Evolutionary conservation across 2,329 filamentous ascomycete species (phyloP), one percentile per base, ranked within the genome.

Genomic region (Curvularia hawaiiensis): DNA sequence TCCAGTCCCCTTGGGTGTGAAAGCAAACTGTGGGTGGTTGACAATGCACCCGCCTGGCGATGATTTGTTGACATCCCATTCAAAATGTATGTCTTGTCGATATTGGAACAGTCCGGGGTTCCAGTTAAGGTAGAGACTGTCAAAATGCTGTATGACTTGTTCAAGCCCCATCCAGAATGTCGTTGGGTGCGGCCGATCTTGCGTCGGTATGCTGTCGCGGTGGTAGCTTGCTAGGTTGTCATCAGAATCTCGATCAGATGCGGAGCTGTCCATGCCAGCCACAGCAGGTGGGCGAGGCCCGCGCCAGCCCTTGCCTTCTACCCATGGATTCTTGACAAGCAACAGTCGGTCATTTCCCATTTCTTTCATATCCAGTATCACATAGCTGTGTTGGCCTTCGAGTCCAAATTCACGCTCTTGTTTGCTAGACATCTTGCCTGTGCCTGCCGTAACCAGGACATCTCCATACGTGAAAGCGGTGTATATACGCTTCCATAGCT

Each of bases 71-170:
- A 88, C 73, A 58, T 88, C 83, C 95, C 95, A 99, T 2, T 83
- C 83, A 70, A 98, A 96, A 76, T 99, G 95, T 54, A 93, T 87
- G 68, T 99, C 93, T 74, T 97, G 89, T 9, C 93, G 88, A 71
- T 90, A 80, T 1, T 81, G 80, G 77, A 99, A 99, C 0, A 97
- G 80, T 0, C 85, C 84, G 0, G 95, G 93, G 64, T 97, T 97
- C 95, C 95, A 99, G 77, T 98, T 99, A 53, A 99, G 82, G 75
- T 98, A 99, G 65, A 99, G 86, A 18, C 93, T 96, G 73, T 98
- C 92, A 62, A 97, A 99, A 71, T 97, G 88, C 69, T 97, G 92
- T 35, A 91, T 85, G 4, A 97, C 87, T 63, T 92, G 90, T 65
- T 96, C 90, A 28, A 95, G 86, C 24, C 89, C 87, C 78, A 98